Evolutionary conservation across 164 flowering plant species (phyloP).

Genomic region (Dillenia suffruticosa): DNA sequence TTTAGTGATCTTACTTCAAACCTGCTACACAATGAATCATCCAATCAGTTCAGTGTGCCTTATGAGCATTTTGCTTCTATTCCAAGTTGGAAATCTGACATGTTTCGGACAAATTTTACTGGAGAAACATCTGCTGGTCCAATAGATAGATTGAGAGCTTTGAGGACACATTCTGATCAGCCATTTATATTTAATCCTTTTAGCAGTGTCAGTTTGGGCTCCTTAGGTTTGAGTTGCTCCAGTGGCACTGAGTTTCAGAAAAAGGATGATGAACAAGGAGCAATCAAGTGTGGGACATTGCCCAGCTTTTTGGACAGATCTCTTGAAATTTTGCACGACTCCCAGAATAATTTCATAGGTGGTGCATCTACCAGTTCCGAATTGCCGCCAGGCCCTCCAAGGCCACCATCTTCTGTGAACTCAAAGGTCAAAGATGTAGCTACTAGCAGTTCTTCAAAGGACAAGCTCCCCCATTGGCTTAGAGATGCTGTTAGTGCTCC

Average conservation of each 20-base stretch:
- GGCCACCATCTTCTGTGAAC: slow-evolving; percentile 19
- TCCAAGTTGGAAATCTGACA: slow-evolving; percentile 51
- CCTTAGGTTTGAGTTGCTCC: slow-evolving; percentile 34
- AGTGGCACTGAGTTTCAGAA: slow-evolving; percentile 30
- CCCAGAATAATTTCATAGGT: slow-evolving; percentile 20
- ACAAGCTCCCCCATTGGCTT: slow-evolving; percentile 96
- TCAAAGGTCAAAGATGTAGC: slow-evolving; percentile 29
- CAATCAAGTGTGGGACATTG: slow-evolving; percentile 37
- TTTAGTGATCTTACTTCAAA: slow-evolving; percentile 39
- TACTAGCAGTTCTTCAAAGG: slow-evolving; percentile 40
- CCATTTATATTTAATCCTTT: slow-evolving; percentile 45
- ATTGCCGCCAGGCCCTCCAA: slow-evolving; percentile 21
- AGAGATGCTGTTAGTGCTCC: slow-evolving; percentile 79
- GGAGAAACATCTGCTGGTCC: slow-evolving; percentile 43
- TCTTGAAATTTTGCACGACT: slow-evolving; percentile 26
- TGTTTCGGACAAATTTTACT: slow-evolving; percentile 26
- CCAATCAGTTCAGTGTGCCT: slow-evolving; percentile 28
- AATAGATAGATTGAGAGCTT: slow-evolving; percentile 38
- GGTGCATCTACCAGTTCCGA: slow-evolving; percentile 28
- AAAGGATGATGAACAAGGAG: slow-evolving; percentile 35
- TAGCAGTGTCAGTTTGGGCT: slow-evolving; percentile 35
- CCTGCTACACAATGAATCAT: slow-evolving; percentile 33
- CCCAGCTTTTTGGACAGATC: slow-evolving; percentile 50
- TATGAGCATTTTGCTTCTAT: slow-evolving; percentile 32
- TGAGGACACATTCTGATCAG: slow-evolving; percentile 35